These are phyloP conservation scores for Galeopsis tetrahit DNA, from an alignment of 257 asterid species.

Conservation along the genomic window DNA sequence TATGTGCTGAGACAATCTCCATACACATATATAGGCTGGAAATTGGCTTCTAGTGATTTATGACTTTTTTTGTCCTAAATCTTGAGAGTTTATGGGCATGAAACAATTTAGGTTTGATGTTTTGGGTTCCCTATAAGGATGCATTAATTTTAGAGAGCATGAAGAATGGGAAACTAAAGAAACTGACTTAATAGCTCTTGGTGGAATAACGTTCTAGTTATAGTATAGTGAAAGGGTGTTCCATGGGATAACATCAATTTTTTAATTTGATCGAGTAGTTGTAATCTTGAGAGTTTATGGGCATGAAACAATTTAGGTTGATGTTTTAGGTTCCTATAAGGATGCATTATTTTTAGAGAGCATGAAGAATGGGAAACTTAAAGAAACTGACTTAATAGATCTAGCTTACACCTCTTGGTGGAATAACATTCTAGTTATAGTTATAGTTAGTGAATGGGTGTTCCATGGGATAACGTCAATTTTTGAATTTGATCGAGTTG, in stretches of 20 bases:
- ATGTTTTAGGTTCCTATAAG: not conserved
- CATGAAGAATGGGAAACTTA: slow-evolving; percentile 1
- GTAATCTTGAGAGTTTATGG: not conserved
- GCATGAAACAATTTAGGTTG: slow-evolving; percentile 6
- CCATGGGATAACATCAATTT: not conserved
- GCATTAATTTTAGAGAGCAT: slow-evolving; percentile 3
- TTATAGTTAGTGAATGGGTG: not conserved
- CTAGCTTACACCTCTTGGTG: not conserved
- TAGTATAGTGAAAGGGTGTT: not conserved
- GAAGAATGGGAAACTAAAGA: not conserved
- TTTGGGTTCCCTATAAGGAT: not conserved
- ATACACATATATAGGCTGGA: not conserved
- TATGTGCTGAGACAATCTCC: slow-evolving; percentile 22
- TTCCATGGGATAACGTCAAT: not conserved
- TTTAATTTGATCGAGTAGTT: not conserved
- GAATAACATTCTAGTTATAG: not conserved
- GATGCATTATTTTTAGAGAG: not conserved
- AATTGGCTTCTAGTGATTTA: not conserved
- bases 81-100: not conserved
- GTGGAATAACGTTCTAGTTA: not conserved
- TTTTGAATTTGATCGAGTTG: not conserved
- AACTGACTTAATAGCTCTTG: not conserved
- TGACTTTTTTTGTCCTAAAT: not conserved
- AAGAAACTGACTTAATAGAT: not conserved
- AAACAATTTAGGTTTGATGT: not conserved